Evolutionary conservation across 2,329 filamentous ascomycete species (phyloP).

Genomic region (Trichoderma sp.): DNA sequence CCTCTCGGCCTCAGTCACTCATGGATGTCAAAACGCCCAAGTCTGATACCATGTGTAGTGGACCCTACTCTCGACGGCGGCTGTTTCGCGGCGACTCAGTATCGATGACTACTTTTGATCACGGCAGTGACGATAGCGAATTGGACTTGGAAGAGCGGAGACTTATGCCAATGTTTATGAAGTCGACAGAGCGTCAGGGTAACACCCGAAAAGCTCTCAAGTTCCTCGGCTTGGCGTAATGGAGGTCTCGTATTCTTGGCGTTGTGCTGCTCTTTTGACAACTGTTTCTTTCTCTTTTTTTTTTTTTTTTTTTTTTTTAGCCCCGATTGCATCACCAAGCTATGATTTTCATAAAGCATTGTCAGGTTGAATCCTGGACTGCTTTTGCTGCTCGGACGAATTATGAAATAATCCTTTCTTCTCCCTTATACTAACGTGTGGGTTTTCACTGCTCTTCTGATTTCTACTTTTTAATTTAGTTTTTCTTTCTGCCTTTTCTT

Average conservation of each 20-base stretch:
- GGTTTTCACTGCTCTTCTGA: background rate
- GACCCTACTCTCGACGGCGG: conserved; percentile 36
- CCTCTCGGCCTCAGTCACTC: conserved; percentile 27
- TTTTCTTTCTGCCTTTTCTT: background rate
- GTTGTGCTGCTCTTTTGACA: background rate
- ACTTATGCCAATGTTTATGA: conserved; percentile 56
- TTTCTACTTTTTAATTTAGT: background rate
- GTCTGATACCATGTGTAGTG: conserved; percentile 39
- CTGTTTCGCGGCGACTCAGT: conserved; percentile 34
- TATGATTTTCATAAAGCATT: background rate
- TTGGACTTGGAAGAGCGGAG: conserved; percentile 55
- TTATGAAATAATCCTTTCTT: conserved; percentile 15
- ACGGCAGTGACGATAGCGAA: conserved; percentile 45
- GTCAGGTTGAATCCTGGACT: background rate
- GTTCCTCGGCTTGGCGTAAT: conserved; percentile 51
- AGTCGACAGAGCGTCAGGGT: conserved; percentile 42
- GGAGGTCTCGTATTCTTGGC: background rate
- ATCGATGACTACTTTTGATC: conserved; percentile 44
- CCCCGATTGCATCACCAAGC: background rate
- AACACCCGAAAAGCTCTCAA: conserved; percentile 58
- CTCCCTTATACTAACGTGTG: background rate
- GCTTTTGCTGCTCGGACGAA: conserved; percentile 4
- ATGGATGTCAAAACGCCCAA: conserved; percentile 36
- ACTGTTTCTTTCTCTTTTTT: background rate
- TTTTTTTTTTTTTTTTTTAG: background rate